A percentile compares a stretch with the other conserved stretches of the same genome.
These are phyloP conservation scores for Entomortierella chlamydospora DNA, from an alignment of 192 early-diverging fungal species.

Conservation along the genomic window DNA sequence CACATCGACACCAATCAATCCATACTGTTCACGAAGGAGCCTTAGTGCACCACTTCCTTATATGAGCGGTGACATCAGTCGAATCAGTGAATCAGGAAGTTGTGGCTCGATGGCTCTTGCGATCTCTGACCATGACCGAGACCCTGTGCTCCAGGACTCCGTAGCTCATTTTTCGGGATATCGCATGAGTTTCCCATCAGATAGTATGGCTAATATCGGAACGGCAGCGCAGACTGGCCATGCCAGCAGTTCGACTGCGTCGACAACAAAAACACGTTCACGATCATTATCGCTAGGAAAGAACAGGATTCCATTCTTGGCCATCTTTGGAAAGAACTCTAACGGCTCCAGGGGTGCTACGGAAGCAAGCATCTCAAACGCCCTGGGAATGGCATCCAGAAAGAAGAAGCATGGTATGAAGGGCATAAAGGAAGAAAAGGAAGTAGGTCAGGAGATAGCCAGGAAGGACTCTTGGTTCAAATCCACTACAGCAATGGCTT, in stretches of 20 bases:
- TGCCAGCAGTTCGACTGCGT: not conserved
- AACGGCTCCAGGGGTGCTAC: not conserved
- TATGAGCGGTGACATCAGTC: not conserved
- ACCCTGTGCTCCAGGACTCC: slow-evolving; percentile 8
- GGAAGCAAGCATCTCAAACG: not conserved
- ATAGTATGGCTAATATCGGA: not conserved
- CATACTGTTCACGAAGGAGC: too few relatives aligned
- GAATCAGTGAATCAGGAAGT: not conserved
- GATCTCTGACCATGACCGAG: not conserved
- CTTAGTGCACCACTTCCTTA: not conserved
- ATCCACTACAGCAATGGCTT: not conserved
- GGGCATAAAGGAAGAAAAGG: not conserved
- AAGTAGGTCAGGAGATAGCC: not conserved
- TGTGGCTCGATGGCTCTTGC: not conserved
- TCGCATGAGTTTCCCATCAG: slow-evolving; percentile 11
- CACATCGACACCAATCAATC: slow-evolving; percentile 12
- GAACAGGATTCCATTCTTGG: slow-evolving; percentile 19
- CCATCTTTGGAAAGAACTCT: slow-evolving; percentile 16
- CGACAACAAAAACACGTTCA: not conserved
- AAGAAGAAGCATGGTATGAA: not conserved
- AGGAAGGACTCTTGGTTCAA: not conserved
- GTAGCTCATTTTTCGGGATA: slow-evolving; percentile 10
- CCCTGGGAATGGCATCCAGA: not conserved
- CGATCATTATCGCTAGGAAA: not conserved
- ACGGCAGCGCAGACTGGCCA: not conserved